Base-by-base conservation (phyloP, 768 basidiomycete species). In the Lactarius deliciosus region DNA sequence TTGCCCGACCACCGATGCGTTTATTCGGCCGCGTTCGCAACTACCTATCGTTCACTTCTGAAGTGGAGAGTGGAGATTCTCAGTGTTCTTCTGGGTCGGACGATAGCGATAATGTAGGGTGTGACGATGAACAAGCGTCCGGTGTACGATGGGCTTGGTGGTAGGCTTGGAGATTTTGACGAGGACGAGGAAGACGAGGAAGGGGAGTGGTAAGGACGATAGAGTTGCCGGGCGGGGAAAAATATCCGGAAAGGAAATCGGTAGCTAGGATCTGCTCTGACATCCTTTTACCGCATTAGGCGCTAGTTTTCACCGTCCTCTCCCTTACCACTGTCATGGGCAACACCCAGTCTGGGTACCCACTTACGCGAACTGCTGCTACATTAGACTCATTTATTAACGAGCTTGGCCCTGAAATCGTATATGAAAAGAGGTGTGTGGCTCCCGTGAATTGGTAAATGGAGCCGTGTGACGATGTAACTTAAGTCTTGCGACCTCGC, bases 351-450 rank as follows among this genome's bases (percentile, higher is more conserved):
- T 89, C 91, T 4, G 85, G 85, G 28, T 86, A 86, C 13, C 82
- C 86, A 5, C 78, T 91, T 69, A 87, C 88, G 63, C 85, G 91
- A 65, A 86, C 88, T 1, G 86, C 84, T 7, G 90, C 89, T 34
- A 92, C 94, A 16, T 80, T 96, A 67, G 95, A 97, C 77, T 94
- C 92, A 2, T 96, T 92, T 74, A 88, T 99, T 16, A 83, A 88
- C 2, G 96, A 99, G 74, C 83, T 98, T 28, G 90, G 91, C 13
- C 83, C 83, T 3, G 95, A 97, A 74, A 82, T 97, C 22, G 82
- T 91, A 2, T 98, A 97, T 73, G 96, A 98, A 74, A 90, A 92
- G 81, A 93, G 90, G 96, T 94, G 60, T 60, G 83, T 72, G 22
- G 20, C 57, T 8, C 32, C 15, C 11, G 41, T 22, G 72, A 71